Base-by-base conservation (phyloP, 257 asterid species). In the Jacaranda copaia region DNA sequence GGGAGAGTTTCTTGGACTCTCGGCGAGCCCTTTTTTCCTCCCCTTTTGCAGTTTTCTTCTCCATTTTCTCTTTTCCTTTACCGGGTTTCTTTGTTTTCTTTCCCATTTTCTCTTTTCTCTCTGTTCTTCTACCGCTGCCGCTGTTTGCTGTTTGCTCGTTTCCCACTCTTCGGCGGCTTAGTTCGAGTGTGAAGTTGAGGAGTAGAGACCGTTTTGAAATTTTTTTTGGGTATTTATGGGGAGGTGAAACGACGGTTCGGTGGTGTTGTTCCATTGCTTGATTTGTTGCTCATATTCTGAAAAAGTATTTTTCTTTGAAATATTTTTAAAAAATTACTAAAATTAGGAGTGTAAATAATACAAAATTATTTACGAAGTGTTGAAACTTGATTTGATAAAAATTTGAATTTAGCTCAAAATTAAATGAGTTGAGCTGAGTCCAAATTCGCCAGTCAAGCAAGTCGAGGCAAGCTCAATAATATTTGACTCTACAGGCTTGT, bases 51-150 rank as follows among this genome's bases (percentile, higher is more conserved):
- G 98, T 95, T 89, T 87, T 95, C 88, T 81, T 87, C 76, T 89
- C 98, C 3, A 97, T 95, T 70, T 95, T 95, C 93, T 95, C 99
- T 84, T 91, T 95, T 0, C 99, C 99, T 83, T 95, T 93, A 2
- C 99, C 99, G 0, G 98, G 87, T 75, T 95, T 93, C 93, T 93
- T 93, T 13, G 85, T 79, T 69, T 95, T 95, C 90, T 95, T 95
- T 49, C 99, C 99, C 99, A 95, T 93, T 70, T 57, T 76, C 16
- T 16, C 4, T 25, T 72, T 25, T 12, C 5, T 72, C 56, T 56
- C 32, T 65, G 72, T 66, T 39, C 13, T n/a, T 11, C 6, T 0
- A 15, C 20, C 12, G 36, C 72, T 11, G 55, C 72, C 39, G 40
- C 56, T 15, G 45, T 6, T 38, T 61, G 68, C 32, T 16, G 39